phyloP scores from a whole-genome alignment of 345 rosid species.

The Eucalyptus cladocalyx region DNA sequence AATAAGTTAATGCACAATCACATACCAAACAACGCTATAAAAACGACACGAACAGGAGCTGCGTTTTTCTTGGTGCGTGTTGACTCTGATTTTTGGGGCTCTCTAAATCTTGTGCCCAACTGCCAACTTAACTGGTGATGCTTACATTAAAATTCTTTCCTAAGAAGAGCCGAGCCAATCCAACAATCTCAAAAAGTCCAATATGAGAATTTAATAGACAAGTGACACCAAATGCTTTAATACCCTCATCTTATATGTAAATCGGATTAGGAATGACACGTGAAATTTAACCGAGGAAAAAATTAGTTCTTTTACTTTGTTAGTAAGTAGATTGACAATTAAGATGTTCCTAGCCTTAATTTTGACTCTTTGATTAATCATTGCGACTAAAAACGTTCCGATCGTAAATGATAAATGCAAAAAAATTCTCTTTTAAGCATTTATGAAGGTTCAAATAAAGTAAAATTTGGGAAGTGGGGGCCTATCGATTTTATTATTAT shows the following conservation, averaged over 20 bases:
- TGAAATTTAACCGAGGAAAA: background rate
- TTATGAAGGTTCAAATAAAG: background rate
- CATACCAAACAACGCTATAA: background rate
- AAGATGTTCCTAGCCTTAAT: background rate
- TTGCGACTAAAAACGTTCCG: background rate
- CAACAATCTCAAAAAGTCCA: background rate
- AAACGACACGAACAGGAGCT: background rate
- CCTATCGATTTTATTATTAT: background rate
- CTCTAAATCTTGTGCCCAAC: background rate
- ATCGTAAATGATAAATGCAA: background rate
- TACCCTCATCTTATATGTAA: fast-evolving
- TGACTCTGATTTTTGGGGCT: background rate
- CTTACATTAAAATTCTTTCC: background rate
- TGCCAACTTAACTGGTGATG: background rate
- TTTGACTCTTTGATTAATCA: background rate
- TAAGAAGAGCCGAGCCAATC: background rate
- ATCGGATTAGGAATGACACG: fast-evolving
- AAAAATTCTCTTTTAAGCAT: background rate
- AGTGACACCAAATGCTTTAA: background rate
- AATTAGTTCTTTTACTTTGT: background rate
- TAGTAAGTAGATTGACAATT: background rate
- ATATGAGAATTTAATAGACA: background rate
- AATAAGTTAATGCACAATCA: background rate
- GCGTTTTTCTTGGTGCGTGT: background rate
- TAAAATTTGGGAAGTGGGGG: background rate